phyloP scores from a whole-genome alignment of 495 filamentous ascomycete genomes.

The Chaetomidium leptoderma region DNA sequence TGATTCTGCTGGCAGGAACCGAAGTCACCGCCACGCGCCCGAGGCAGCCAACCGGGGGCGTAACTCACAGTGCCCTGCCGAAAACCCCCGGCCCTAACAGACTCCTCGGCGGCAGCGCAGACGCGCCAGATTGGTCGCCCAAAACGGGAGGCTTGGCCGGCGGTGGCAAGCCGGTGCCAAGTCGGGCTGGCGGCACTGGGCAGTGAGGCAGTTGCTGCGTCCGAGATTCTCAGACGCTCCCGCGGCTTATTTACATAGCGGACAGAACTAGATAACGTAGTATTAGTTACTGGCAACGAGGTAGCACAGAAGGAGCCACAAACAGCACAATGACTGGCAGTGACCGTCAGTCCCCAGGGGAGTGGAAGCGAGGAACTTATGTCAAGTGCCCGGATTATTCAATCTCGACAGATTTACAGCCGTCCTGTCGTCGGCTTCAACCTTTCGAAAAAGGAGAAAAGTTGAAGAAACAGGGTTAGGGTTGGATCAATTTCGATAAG shows the following conservation, averaged over 20 bases:
- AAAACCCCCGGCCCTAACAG: not conserved
- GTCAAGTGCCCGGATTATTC: too few species aligned
- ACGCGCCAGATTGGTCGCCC: not conserved
- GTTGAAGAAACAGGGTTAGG: not conserved
- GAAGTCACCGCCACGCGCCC: not conserved
- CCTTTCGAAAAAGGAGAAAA: not conserved
- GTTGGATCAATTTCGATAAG: not conserved
- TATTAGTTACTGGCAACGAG: too few species aligned
- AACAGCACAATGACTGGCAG: too few species aligned
- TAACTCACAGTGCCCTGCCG: not conserved
- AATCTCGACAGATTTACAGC: not conserved
- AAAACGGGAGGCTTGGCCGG: not conserved
- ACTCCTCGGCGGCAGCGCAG: not conserved
- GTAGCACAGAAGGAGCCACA: too few species aligned
- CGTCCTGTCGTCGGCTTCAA: too few species aligned
- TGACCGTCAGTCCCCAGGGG: too few species aligned
- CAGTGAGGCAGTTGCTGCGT: not conserved
- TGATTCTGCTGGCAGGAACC: not conserved
- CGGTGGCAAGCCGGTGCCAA: constrained; percentile 5
- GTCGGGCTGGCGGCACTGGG: constrained; percentile 13
- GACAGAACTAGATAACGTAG: too few species aligned
- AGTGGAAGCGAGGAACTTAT: too few species aligned
- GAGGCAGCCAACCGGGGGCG: not conserved
- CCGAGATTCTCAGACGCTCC: not conserved
- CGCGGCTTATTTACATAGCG: too few species aligned